These are phyloP conservation scores for Penstemon barbatus DNA, from an alignment of 257 asterid genomes.

Conservation along the genomic window DNA sequence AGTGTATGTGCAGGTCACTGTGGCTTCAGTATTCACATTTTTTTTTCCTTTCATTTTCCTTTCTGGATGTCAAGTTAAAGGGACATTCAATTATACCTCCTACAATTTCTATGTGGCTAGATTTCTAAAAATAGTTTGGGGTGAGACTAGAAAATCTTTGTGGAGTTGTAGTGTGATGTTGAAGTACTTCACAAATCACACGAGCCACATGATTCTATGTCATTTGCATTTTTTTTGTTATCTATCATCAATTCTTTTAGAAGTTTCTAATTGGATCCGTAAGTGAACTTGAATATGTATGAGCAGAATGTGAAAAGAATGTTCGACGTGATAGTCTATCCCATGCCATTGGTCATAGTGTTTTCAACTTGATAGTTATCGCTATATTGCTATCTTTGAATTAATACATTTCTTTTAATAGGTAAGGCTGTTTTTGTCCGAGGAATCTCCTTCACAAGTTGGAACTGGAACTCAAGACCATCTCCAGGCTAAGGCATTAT, in stretches of 20 bases:
- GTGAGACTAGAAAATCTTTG: background rate
- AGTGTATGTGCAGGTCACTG: background rate
- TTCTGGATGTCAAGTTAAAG: background rate
- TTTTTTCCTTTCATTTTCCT: background rate
- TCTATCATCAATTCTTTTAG: background rate
- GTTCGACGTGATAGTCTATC: background rate
- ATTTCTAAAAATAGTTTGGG: background rate
- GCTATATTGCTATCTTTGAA: background rate
- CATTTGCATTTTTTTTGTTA: background rate
- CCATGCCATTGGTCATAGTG: background rate
- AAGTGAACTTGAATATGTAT: background rate
- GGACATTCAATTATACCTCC: background rate
- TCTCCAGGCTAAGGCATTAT: constrained; percentile 50
- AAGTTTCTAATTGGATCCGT: no score
- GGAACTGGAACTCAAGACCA: constrained; percentile 54
- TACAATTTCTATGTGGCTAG: background rate
- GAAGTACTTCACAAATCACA: background rate
- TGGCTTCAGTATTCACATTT: background rate
- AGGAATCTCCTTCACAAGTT: constrained; percentile 65
- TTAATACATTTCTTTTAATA: constrained; percentile 28
- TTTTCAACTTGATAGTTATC: no score
- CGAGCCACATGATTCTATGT: background rate
- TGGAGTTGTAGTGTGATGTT: background rate
- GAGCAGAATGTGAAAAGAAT: background rate
- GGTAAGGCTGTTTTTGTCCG: constrained; percentile 60